Evolutionary conservation across 1,139 yeast genomes (phyloP), one percentile per base, ranked within the genome.

Genomic region (Yamadazyma diddensiae): DNA sequence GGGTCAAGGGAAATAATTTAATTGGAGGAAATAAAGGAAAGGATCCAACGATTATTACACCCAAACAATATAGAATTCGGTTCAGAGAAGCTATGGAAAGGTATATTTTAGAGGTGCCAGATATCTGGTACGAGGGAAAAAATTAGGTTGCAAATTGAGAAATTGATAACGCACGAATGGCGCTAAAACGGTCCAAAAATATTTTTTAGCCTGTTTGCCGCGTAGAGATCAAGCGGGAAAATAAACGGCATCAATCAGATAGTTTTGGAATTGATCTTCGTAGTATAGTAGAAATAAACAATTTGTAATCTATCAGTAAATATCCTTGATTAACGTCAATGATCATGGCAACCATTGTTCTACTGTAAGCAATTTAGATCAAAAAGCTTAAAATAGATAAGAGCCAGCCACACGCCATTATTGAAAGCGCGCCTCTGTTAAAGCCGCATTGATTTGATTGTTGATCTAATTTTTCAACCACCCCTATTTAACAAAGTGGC

Each of bases 41-140:
- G 49, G 96, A 87, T 45, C 99, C 99, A 0, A 94, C 99, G 0
- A 95, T 94, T 30, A 90, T 94, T 6, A 90, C 98, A 0, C 99
- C 99, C 1, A 79, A 88, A 48, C 97, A 90, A 59, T 94, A 94
- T 57, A 81, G 94, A 48, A 86, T 82, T 34, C 66, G 99, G 42
- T 94, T 94, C 54, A 71, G 98, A 46, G 98, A 90, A 53, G 98
- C 98, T 1, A 94, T 94, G 98, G 97, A 92, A 50, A 62, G 97
- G 33, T 92, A 94, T 50, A 85, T 94, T 35, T 60, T 90, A 39
- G 88, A 90, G 80, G 96, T 92, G 3, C 98, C 98, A 0, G 97
- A 90, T 44, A 77, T 81, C 12, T 83, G 88, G 84, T 82, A 79
- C 43, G 73, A 67, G 39, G 70, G 71, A 4, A 31, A 32, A 22